Evolutionary conservation across 805 yeast species (phyloP), one percentile per base, ranked within the genome.

Genomic region (Barnettozyma salicaria): DNA sequence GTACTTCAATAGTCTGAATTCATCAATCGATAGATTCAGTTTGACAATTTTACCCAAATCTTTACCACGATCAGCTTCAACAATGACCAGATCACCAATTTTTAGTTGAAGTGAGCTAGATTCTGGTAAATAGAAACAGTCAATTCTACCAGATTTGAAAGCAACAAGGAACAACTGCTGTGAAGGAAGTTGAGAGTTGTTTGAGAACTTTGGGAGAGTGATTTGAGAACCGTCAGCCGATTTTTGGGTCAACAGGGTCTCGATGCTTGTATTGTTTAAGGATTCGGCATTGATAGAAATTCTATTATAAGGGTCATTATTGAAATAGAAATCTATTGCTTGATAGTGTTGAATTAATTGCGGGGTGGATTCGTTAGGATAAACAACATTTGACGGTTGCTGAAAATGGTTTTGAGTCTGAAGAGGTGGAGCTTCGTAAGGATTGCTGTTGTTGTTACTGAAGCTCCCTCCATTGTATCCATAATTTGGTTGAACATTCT

Each of bases 1-100:
- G 50, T 80, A 83, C 50, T 83, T 83, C 55, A 83, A 72, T 41
- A 84, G 67, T 37, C 83, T 66, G 2, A 89, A 89, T 53, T 80
- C 70, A 46, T 79, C 74, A 39, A 80, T 67, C 33, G 71, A 72
- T 19, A 82, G 72, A 31, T 70, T 61, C 5, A 89, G 81, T 45
- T 78, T 80, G 27, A 81, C 64, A 38, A 84, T 74, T 73, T 79
- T 73, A n/a, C 80, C 92, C 47, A 84, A 60, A 58, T 84, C 94
- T 49, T 78, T 78, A 19, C 94, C 94, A 43, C 92, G 68, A 55
- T 84, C 94, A 35, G 92, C 94, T 57, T 84, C 92, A 36, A 83
- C 82, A 21, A 83, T 74, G 7, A 83, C 84, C 53, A 84, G 63
- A 56, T 84, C 92, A 41, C 74, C 70, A 36, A 72, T 64, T 48